phyloP scores from a whole-genome alignment of 2,329 filamentous ascomycete species.

The Trichoderma arundinaceum region DNA sequence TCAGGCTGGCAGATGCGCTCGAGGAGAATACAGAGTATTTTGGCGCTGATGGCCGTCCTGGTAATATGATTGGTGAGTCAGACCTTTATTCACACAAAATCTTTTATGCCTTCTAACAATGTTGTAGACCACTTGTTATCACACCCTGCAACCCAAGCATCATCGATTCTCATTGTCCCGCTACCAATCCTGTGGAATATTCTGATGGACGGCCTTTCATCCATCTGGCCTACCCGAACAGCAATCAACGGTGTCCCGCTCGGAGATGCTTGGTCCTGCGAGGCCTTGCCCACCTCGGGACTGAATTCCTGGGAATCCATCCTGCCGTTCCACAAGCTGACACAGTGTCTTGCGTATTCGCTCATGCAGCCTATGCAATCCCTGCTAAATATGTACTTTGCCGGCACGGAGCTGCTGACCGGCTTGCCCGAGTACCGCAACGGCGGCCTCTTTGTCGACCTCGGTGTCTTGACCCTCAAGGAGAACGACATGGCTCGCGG shows the following conservation, averaged over 20 bases:
- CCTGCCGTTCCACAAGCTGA: slow-evolving; percentile 90
- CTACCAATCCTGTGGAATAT: slow-evolving; percentile 89
- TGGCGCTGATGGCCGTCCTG: slow-evolving; percentile 80
- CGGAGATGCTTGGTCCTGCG: slow-evolving; percentile 93
- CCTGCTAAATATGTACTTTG: slow-evolving; percentile 79
- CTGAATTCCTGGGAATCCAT: slow-evolving; percentile 72
- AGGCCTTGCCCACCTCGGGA: slow-evolving; percentile 71
- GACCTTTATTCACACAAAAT: neutral
- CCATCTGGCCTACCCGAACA: slow-evolving; percentile 90
- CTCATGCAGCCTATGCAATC: slow-evolving; percentile 90
- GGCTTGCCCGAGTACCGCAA: slow-evolving; percentile 93
- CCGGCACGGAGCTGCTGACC: slow-evolving; percentile 80
- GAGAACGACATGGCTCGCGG: slow-evolving; percentile 71
- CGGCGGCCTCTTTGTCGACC: slow-evolving; percentile 84
- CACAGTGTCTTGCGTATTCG: slow-evolving; percentile 93
- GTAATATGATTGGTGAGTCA: slow-evolving; percentile 87
- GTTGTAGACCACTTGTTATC: slow-evolving; percentile 85
- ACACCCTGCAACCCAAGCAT: slow-evolving; percentile 86
- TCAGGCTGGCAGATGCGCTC: slow-evolving; percentile 76
- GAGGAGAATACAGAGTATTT: slow-evolving; percentile 80
- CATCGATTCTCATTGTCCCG: slow-evolving; percentile 84
- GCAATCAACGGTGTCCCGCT: slow-evolving; percentile 85
- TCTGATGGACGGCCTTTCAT: slow-evolving; percentile 82
- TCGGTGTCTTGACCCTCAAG: slow-evolving; percentile 80
- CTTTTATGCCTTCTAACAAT: slow-evolving; percentile 35